These are phyloP conservation scores for Waitea zeae DNA, from an alignment of 1,284 basidiomycete species.

Conservation along the genomic window DNA sequence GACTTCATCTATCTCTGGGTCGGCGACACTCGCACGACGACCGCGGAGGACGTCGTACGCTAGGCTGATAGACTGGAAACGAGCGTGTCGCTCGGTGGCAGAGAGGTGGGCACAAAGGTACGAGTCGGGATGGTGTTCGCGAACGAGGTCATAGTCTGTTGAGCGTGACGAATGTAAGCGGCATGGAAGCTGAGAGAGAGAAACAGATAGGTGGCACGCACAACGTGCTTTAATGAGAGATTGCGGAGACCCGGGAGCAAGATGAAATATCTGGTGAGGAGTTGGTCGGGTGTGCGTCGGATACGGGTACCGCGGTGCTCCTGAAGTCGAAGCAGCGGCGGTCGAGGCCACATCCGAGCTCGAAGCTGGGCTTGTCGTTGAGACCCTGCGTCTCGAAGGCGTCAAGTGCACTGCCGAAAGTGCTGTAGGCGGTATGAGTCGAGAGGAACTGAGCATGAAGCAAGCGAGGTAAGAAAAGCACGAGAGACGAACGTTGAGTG, in stretches of 20 bases:
- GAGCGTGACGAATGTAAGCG: background rate
- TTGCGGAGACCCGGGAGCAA: constrained; percentile 23
- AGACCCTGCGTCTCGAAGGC: too few relatives aligned
- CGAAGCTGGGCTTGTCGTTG: too few relatives aligned
- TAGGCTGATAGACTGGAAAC: constrained; percentile 28
- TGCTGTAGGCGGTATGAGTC: too few relatives aligned
- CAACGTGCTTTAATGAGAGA: constrained; percentile 31
- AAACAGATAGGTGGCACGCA: constrained; percentile 13
- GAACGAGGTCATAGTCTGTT: constrained; percentile 35
- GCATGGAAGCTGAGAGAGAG: background rate
- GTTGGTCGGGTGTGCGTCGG: constrained; percentile 23
- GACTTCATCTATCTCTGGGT: background rate
- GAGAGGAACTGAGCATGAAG: too few relatives aligned
- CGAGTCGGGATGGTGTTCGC: constrained; percentile 32
- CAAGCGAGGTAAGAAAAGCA: too few relatives aligned
- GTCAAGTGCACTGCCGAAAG: too few relatives aligned
- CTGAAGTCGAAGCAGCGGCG: too few relatives aligned
- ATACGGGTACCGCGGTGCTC: constrained; percentile 22
- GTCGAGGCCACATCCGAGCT: too few relatives aligned
- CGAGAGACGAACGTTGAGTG: too few relatives aligned
- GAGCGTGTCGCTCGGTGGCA: constrained; percentile 18
- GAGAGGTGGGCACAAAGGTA: constrained; percentile 13
- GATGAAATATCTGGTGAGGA: constrained; percentile 35
- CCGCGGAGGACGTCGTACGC: constrained; percentile 26
- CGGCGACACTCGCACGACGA: background rate